Percentiles rank a stretch among this genome's conserved stretches.
Conservation (phyloP, 495 filamentous ascomycete genomes). For the Talaromyces nanjingensis region DNA sequence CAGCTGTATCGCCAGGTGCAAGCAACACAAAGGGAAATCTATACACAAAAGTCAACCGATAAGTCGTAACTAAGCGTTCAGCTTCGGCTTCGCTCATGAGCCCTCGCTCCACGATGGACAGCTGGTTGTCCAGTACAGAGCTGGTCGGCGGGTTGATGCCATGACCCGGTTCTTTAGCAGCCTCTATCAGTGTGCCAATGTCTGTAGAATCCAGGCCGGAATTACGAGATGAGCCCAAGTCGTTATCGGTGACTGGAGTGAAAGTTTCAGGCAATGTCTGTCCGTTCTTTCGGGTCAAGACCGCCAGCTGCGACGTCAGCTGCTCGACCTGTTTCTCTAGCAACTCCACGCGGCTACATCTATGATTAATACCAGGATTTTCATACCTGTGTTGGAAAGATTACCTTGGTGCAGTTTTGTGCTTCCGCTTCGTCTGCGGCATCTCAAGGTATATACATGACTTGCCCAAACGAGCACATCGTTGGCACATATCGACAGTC, state of each 20-base stretch:
- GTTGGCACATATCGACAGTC: conserved; percentile 15
- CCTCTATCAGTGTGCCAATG: conserved; percentile 8
- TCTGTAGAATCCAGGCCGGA: conserved; percentile 4
- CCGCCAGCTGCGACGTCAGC: conserved; percentile 12
- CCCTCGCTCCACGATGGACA: conserved; percentile 18
- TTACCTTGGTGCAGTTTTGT: conserved; percentile 14
- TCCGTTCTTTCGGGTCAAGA: conserved; percentile 11
- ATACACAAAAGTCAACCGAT: conserved; percentile 13
- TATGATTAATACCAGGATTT: conserved; percentile 9
- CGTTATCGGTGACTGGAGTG: conserved; percentile 4
- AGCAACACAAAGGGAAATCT: conserved; percentile 19
- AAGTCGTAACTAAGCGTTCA: conserved; percentile 13
- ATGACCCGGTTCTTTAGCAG: conserved; percentile 13
- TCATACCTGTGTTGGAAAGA: neutral
- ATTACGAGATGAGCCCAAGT: neutral
- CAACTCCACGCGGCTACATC: conserved; percentile 16
- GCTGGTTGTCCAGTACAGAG: conserved; percentile 16
- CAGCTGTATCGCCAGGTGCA: conserved; percentile 12
- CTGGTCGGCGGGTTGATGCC: conserved; percentile 13
- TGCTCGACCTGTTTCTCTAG: conserved; percentile 16
- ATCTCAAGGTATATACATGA: conserved; percentile 21
- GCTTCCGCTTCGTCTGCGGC: conserved; percentile 18
- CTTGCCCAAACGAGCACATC: conserved; percentile 21
- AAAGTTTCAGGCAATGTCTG: conserved; percentile 4
- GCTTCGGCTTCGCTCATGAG: conserved; percentile 17